Evolutionary conservation across 352 stramenopile species (phyloP), one percentile per base, ranked within the genome.

Genomic region (Phytopythium aichiense): DNA sequence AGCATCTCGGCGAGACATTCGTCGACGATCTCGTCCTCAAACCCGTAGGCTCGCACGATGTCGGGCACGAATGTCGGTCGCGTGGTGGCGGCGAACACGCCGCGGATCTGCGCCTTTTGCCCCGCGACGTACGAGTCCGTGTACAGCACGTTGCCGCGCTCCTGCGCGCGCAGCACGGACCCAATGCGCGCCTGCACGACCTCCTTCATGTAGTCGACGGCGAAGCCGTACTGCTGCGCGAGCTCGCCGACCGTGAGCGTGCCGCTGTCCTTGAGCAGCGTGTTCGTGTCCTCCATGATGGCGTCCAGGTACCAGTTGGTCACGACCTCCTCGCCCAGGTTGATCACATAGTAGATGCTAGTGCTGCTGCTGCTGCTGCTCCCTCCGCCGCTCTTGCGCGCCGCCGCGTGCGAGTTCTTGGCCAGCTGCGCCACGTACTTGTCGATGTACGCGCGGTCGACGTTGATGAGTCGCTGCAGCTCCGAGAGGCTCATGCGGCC

Each of bases 281-380:
- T 77, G 58, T 92, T 77, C 23, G 80, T 88, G 61, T 94, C 81
- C 56, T 91, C 76, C 79, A 92, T 94, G 68, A 95, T 93, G 28
- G 71, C 81, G 64, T 95, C 83, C 51, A 95, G 65, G 59, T 95
- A 95, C 76, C 75, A 82, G 62, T 73, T 89, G 58, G 84, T 92
- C 25, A 95, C 60, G 40, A 95, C 66, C 61, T 94, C 87, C 65
- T 91, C 84, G 30, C 83, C 87, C 37, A 78, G 73, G 69, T 89
- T 92, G 40, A 92, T 70, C 20, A 92, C 62, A 40, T 73, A 71
- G 64, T 85, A 91, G 25, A 68, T 54, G 54, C 78, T 76, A 35
- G 65, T 64, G 48, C 71, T 65, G 15, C 52, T 33, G 28, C 25
- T 22, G 54, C 74, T 77, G 40, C 65, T 68, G 46, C 73, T 51